Evolutionary conservation across 2,329 filamentous ascomycete species (phyloP).

Genomic region (Parastagonospora avenae): DNA sequence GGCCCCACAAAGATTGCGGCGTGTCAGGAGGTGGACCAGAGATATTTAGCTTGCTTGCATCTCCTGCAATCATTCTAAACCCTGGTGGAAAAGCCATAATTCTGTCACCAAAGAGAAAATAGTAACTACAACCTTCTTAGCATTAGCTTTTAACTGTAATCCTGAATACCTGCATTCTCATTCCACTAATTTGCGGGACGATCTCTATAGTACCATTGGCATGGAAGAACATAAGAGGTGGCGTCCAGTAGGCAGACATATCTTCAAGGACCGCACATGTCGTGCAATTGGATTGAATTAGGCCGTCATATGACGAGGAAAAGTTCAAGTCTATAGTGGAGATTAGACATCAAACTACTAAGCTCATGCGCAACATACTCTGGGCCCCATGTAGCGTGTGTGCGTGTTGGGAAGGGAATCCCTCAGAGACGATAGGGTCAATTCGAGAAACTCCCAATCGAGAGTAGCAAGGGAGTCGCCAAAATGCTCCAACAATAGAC

Average conservation of each 20-base stretch:
- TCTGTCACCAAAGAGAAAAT: constrained; percentile 70
- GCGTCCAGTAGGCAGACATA: constrained; percentile 85
- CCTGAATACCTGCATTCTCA: constrained; percentile 73
- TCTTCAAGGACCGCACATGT: constrained; percentile 81
- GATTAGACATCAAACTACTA: neutral
- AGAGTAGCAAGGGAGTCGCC: constrained; percentile 85
- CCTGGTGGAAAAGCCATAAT: constrained; percentile 75
- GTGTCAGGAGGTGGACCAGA: constrained; percentile 39
- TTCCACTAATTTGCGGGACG: constrained; percentile 77
- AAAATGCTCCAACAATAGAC: constrained; percentile 67
- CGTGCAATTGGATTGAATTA: constrained; percentile 71
- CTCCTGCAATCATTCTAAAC: constrained; percentile 84
- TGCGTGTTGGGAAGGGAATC: constrained; percentile 65
- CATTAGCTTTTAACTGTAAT: constrained; percentile 11
- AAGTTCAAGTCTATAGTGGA: constrained; percentile 34
- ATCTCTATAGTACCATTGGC: constrained; percentile 68
- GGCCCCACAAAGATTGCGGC: constrained; percentile 8
- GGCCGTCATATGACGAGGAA: constrained; percentile 54
- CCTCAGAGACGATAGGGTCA: constrained; percentile 75
- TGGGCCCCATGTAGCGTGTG: constrained; percentile 69
- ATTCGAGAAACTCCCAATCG: constrained; percentile 72
- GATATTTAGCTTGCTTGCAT: constrained; percentile 71
- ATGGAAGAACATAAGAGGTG: constrained; percentile 77
- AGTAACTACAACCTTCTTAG: constrained; percentile 65
- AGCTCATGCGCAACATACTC: constrained; percentile 53